Evolutionary conservation across 1,284 basidiomycete species (phyloP).

Genomic region (Sparassis latifolia): DNA sequence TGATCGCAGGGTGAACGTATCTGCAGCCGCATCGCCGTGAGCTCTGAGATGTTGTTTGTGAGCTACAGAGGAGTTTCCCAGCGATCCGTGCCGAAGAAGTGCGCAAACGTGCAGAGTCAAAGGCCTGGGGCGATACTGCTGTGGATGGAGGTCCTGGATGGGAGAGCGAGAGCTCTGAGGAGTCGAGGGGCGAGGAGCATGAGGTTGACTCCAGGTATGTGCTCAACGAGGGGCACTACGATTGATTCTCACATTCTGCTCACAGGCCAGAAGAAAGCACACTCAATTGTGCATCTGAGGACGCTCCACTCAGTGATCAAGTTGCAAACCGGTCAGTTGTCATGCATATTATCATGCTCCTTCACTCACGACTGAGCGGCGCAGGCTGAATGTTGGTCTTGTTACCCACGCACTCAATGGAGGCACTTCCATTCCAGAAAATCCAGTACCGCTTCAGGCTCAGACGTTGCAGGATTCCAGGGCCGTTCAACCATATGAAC

Average conservation of each 20-base stretch:
- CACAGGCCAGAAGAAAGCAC: too few relatives aligned
- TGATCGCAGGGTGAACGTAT: not conserved
- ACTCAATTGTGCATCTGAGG: not conserved
- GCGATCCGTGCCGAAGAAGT: not conserved
- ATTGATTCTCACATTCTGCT: too few relatives aligned
- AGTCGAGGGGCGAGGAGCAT: not conserved
- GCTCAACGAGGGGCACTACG: not conserved
- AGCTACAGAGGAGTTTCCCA: not conserved
- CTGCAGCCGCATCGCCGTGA: not conserved
- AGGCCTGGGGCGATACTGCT: not conserved
- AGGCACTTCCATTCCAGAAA: not conserved
- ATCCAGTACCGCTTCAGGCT: not conserved
- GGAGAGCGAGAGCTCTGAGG: not conserved
- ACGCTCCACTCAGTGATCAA: not conserved
- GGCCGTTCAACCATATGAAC: too few relatives aligned
- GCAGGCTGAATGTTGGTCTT: not conserved
- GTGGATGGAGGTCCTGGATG: not conserved
- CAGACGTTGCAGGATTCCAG: not conserved
- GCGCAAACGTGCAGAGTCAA: not conserved
- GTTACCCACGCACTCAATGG: not conserved
- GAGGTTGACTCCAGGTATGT: not conserved
- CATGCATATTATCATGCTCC: too few relatives aligned
- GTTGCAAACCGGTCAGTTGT: not conserved
- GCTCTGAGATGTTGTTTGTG: not conserved
- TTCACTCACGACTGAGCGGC: too few relatives aligned